A percentile compares a stretch with the other conserved stretches of the same genome.
phyloP scores from a whole-genome alignment of 768 basidiomycete genomes.

The Roridomyces roridus region DNA sequence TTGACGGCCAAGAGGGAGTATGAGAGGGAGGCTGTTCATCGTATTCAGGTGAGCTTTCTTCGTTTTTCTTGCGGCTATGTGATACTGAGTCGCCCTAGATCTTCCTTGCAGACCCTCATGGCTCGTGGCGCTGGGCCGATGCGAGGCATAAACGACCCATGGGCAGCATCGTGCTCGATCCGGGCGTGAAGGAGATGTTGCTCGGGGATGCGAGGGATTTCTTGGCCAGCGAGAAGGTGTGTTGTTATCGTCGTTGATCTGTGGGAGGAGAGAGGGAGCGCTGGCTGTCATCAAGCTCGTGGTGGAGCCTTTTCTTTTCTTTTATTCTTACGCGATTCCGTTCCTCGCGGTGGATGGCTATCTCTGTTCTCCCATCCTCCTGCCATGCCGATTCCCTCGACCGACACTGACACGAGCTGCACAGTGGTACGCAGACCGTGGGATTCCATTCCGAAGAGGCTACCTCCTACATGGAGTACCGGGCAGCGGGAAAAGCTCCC shows the following conservation, averaged over 20 bases:
- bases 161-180: constrained; percentile 85
- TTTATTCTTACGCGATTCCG: too few species aligned
- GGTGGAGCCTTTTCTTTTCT: too few species aligned
- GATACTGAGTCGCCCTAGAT: constrained; percentile 47
- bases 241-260: constrained; percentile 13
- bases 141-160: constrained; percentile 89
- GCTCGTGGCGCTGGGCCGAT: constrained; percentile 88
- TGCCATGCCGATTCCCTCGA: neutral
- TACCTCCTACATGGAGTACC: constrained; percentile 86
- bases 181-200: constrained; percentile 90
- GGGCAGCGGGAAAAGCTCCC: constrained; percentile 85
- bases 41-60: constrained; percentile 54
- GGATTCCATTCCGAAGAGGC: constrained; percentile 90
- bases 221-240: constrained; percentile 80
- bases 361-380: constrained; percentile 1
- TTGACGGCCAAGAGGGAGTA: constrained; percentile 90
- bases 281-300: too few species aligned
- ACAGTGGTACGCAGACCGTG: constrained; percentile 92
- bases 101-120: constrained; percentile 88
- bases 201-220: constrained; percentile 84
- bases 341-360: neutral
- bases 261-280: neutral
- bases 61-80: neutral
- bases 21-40: constrained; percentile 84
- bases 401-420: constrained; percentile 2